Evolutionary conservation across 768 basidiomycete species (phyloP).

Genomic region (Neoboletus subvelutipes): DNA sequence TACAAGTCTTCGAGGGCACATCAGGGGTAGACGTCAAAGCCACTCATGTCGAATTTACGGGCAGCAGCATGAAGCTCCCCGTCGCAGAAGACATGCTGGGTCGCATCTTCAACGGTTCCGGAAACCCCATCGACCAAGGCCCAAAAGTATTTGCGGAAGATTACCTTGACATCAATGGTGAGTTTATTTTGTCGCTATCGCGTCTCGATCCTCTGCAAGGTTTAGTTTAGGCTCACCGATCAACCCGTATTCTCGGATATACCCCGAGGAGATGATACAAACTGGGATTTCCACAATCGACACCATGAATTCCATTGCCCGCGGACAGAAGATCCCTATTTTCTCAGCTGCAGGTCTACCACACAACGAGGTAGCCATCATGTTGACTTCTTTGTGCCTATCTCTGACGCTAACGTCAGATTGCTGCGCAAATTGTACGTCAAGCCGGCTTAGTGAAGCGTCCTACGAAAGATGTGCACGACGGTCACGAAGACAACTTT

Average conservation of each 20-base stretch:
- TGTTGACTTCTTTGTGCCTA: constrained; percentile 21
- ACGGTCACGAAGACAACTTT: constrained; percentile 99
- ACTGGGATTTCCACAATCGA: constrained; percentile 99
- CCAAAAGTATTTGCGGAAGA: constrained; percentile 99
- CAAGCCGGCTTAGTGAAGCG: constrained; percentile 97
- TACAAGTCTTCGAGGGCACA: constrained; percentile 99
- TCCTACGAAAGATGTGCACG: constrained; percentile 95
- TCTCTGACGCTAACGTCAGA: constrained; percentile 49
- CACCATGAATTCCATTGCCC: constrained; percentile 97
- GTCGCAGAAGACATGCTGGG: constrained; percentile 99
- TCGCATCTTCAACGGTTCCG: constrained; percentile 98
- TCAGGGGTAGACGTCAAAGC: constrained; percentile 96
- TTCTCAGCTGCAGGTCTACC: constrained; percentile 99
- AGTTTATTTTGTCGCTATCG: constrained; percentile 26
- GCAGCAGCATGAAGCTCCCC: constrained; percentile 97
- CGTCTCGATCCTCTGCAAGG: constrained; percentile 14
- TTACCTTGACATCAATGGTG: constrained; percentile 98
- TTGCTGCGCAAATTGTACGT: constrained; percentile 99
- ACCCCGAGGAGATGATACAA: constrained; percentile 99
- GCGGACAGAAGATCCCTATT: constrained; percentile 99
- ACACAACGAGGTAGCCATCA: constrained; percentile 81
- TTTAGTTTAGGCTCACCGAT: constrained; percentile 82
- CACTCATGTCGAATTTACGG: constrained; percentile 97
- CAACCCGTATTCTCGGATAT: constrained; percentile 97
- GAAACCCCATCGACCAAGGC: constrained; percentile 96